phyloP scores from a whole-genome alignment of 129 eudicot species.

The Cynara cardunculus region DNA sequence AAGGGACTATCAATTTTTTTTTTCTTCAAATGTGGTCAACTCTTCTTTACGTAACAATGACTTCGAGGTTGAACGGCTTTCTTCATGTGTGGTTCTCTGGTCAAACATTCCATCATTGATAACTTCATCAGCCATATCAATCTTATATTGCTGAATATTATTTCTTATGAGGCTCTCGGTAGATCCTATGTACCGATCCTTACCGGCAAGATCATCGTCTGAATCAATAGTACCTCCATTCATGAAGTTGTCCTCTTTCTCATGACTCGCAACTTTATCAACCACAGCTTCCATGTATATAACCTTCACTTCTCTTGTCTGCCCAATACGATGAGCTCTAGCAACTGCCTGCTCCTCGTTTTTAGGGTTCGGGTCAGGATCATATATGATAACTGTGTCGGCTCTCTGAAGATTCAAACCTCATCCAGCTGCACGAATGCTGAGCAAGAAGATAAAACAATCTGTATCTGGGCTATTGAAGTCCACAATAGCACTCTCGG shows the following conservation, averaged over 20 bases:
- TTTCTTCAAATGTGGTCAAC: too few relatives aligned
- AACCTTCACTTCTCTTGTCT: constrained; percentile 93
- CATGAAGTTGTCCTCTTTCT: constrained; percentile 75
- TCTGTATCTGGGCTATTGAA: constrained; percentile 76
- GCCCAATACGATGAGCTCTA: constrained; percentile 97
- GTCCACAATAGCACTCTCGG: constrained; percentile 88
- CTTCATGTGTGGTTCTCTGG: constrained; percentile 99
- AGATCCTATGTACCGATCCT: constrained; percentile 93
- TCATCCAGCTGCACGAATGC: constrained; percentile 96
- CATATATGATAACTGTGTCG: constrained; percentile 90
- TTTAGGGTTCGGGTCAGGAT: constrained; percentile 96
- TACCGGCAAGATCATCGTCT: constrained; percentile 96
- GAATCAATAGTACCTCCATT: constrained; percentile 70
- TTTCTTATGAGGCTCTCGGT: constrained; percentile 89
- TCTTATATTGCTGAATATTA: constrained; percentile 94
- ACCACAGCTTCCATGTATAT: constrained; percentile 97
- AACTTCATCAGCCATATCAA: constrained; percentile 99
- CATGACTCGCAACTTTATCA: constrained; percentile 81
- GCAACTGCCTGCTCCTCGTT: constrained; percentile 98
- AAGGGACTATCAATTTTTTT: too few relatives aligned
- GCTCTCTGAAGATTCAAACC: constrained; percentile 97
- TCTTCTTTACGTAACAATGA: constrained; percentile 88
- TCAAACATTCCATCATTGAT: constrained; percentile 97
- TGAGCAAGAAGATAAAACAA: constrained; percentile 87
- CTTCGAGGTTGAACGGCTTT: constrained; percentile 84